These are phyloP conservation scores for Ramalina peruviana DNA, from an alignment of 495 filamentous ascomycete species.

Conservation along the genomic window DNA sequence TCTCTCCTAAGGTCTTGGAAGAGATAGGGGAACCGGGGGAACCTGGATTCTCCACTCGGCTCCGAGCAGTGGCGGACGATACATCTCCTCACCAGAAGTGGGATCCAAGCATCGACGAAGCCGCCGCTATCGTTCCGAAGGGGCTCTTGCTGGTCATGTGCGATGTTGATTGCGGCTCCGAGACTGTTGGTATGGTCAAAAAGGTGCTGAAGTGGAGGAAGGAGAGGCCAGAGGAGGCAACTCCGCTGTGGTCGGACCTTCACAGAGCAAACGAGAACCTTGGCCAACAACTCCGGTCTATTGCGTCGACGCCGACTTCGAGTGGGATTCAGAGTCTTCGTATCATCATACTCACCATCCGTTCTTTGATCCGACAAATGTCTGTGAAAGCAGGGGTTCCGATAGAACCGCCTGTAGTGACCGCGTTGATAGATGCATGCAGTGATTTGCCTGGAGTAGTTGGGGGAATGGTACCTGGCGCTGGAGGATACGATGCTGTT, in stretches of 20 bases:
- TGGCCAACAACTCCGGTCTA: constrained; percentile 41
- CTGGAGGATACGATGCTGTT: constrained; percentile 88
- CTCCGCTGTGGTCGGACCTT: constrained; percentile 54
- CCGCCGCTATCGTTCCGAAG: constrained; percentile 46
- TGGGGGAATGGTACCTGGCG: constrained; percentile 86
- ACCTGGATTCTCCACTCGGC: constrained; percentile 46
- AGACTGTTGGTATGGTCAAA: constrained; percentile 91
- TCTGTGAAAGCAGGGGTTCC: constrained; percentile 60
- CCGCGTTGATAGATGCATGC: constrained; percentile 63
- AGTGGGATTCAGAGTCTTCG: constrained; percentile 25
- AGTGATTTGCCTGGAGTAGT: constrained; percentile 61
- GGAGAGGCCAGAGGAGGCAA: constrained; percentile 49
- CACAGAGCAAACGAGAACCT: constrained; percentile 63
- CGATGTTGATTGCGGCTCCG: constrained; percentile 87
- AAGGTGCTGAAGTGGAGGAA: constrained; percentile 73
- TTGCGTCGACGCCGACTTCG: constrained; percentile 19
- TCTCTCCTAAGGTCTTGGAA: constrained; percentile 64
- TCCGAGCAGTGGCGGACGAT: constrained; percentile 53
- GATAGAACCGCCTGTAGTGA: constrained; percentile 82
- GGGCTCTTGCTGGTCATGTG: constrained; percentile 73
- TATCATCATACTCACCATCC: constrained; percentile 35
- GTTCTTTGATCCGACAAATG: constrained; percentile 58
- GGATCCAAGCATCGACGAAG: constrained; percentile 63
- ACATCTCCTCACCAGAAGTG: constrained; percentile 38
- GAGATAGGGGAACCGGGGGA: constrained; percentile 47